Conservation (phyloP, 2,329 filamentous ascomycete genomes). For the Diaporthe vaccinii region DNA sequence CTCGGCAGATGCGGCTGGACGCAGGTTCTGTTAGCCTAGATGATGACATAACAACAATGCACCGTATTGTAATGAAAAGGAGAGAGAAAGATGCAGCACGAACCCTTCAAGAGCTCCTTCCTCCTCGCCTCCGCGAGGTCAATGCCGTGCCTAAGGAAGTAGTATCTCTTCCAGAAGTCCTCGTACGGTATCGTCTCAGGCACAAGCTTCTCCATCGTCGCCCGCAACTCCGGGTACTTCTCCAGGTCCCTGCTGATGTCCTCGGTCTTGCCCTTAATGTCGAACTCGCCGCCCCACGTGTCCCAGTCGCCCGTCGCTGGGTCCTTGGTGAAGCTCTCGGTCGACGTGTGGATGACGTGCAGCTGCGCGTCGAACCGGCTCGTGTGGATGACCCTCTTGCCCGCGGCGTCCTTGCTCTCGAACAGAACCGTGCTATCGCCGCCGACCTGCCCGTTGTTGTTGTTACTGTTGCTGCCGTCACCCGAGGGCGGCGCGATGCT, state of each 20-base stretch:
- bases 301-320: conserved; percentile 82
- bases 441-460: conserved; percentile 48
- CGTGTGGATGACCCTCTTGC: conserved; percentile 94
- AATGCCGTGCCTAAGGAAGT: conserved; percentile 92
- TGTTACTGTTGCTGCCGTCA: conserved; percentile 51
- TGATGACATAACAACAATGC: conserved; percentile 16
- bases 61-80: conserved; percentile 31
- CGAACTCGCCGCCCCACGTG: conserved; percentile 79
- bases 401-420: conserved; percentile 90
- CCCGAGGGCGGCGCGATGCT: conserved; percentile 82
- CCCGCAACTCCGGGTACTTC: conserved; percentile 86
- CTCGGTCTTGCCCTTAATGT: conserved; percentile 86
- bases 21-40: conserved; percentile 46
- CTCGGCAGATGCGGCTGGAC: conserved; percentile 74
- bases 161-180: conserved; percentile 95
- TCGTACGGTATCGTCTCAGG: conserved; percentile 90
- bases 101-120: conserved; percentile 92
- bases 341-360: conserved; percentile 90
- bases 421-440: conserved; percentile 79
- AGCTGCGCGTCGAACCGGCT: conserved; percentile 95
- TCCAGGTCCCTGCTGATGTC: conserved; percentile 86
- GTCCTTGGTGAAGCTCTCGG: conserved; percentile 86
- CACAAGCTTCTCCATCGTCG: conserved; percentile 96
- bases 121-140: conserved; percentile 92
- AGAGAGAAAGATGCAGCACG: conserved; percentile 20